Percentiles rank a stretch among this genome's conserved stretches.
Evolutionary conservation across 495 filamentous ascomycete species (phyloP).

Genomic region (Neurospora tetraspora): DNA sequence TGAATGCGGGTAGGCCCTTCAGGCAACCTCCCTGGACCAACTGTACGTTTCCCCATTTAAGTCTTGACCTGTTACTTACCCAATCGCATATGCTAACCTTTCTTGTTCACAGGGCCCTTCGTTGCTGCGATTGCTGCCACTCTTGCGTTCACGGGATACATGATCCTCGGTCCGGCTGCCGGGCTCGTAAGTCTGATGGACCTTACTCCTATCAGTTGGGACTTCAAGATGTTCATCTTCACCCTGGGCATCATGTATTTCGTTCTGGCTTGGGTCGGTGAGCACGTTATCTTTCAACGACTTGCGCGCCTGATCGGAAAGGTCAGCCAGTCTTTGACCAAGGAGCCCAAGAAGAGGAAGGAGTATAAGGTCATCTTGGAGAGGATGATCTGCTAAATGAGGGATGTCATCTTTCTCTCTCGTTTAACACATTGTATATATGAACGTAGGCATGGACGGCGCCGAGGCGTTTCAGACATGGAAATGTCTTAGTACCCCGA

Average conservation of each 20-base stretch:
- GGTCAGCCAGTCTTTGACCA: conserved; percentile 43
- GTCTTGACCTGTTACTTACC: conserved; percentile 11
- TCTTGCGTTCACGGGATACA: conserved; percentile 55
- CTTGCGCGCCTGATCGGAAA: conserved; percentile 60
- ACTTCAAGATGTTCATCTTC: conserved; percentile 64
- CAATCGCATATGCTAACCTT: neutral
- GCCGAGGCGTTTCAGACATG: neutral
- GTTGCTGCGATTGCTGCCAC: conserved; percentile 63
- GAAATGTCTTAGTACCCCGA: neutral
- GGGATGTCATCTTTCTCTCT: neutral
- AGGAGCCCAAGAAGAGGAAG: conserved; percentile 64
- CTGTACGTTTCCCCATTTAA: conserved; percentile 39
- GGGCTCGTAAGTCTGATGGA: conserved; percentile 73
- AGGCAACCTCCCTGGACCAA: conserved; percentile 72
- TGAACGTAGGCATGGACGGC: neutral
- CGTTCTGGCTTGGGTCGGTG: conserved; percentile 53
- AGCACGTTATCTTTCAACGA: conserved; percentile 57
- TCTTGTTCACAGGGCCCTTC: conserved; percentile 61
- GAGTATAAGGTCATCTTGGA: conserved; percentile 76
- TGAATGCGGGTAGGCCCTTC: conserved; percentile 85
- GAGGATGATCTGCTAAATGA: conserved; percentile 46
- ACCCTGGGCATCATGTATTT: conserved; percentile 59
- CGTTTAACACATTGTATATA: neutral
- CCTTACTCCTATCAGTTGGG: conserved; percentile 59
- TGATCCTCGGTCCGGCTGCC: conserved; percentile 61